Conservation (phyloP, 2,329 filamentous ascomycete genomes). For the Phialophora tarda region DNA sequence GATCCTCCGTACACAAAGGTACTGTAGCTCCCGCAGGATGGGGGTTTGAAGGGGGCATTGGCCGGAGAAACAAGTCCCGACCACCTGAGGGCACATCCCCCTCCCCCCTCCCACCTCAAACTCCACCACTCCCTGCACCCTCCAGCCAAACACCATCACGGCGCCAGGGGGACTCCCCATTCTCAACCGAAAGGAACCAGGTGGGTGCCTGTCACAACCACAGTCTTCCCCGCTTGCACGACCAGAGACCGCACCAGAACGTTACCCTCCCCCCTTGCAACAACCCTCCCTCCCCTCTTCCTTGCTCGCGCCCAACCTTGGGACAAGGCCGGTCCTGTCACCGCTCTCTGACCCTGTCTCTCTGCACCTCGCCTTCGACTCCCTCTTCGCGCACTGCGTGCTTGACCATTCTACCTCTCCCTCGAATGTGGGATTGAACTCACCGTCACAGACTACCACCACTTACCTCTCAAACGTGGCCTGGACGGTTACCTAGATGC, state of each 20-base stretch:
- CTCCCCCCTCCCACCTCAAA: constrained; percentile 1
- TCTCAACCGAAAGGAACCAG: constrained; percentile 4
- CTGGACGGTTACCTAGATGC: not conserved
- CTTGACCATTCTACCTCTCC: not conserved
- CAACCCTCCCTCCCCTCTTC: not conserved
- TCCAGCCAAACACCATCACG: constrained; percentile 3
- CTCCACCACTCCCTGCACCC: not conserved
- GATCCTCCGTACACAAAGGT: not conserved
- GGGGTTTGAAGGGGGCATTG: not conserved
- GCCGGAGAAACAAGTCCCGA: not conserved
- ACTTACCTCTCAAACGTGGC: not conserved
- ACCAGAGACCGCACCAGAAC: not conserved
- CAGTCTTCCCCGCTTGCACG: not conserved
- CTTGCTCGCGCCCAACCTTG: constrained; percentile 3
- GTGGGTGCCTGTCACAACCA: constrained; percentile 10
- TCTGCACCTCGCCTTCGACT: not conserved
- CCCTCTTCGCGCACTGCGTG: not conserved
- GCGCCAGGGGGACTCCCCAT: not conserved
- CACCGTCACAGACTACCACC: not conserved
- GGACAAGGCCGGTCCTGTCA: not conserved
- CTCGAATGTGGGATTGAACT: not conserved
- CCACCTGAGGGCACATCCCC: constrained; percentile 4
- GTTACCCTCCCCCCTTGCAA: not conserved
- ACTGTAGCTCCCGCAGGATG: not conserved
- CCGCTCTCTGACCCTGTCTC: not conserved